A percentile compares a stretch with the other conserved stretches of the same genome.
Evolutionary conservation across 176 grass and related monocot genomes (phyloP).

Genomic region (Thalia dealbata): DNA sequence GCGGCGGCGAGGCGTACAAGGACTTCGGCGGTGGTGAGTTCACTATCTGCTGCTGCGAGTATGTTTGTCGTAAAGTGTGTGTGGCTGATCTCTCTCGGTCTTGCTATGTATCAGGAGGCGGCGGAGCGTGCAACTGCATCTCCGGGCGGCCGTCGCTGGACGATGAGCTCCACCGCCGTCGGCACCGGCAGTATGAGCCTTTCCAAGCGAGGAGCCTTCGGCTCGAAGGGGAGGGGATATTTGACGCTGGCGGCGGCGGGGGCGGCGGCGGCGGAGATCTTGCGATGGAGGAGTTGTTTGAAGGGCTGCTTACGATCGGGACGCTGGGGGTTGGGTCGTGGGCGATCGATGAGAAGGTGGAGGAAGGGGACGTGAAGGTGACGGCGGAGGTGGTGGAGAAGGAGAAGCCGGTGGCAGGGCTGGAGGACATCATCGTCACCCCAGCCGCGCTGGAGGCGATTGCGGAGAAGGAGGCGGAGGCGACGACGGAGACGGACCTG

Average conservation of each 20-base stretch:
- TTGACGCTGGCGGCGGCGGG: slow-evolving; percentile 5
- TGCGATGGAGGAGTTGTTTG: slow-evolving; percentile 7
- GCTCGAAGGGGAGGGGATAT: slow-evolving; percentile 16
- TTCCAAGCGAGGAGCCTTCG: slow-evolving; percentile 4
- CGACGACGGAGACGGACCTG: slow-evolving; percentile 73
- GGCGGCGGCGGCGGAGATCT: not conserved
- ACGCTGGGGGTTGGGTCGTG: slow-evolving; percentile 24
- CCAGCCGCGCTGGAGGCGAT: slow-evolving; percentile 44
- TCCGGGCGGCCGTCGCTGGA: slow-evolving; percentile 37
- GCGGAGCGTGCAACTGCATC: slow-evolving; percentile 36
- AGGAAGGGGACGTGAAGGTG: not conserved
- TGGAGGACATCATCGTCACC: not conserved
- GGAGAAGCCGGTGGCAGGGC: not conserved
- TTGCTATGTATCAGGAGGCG: slow-evolving; percentile 42
- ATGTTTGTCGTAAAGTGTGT: too few species aligned
- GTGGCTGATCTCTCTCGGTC: too few species aligned
- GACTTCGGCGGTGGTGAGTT: slow-evolving; percentile 45
- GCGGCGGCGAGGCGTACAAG: slow-evolving; percentile 59
- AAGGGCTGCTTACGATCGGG: slow-evolving; percentile 28
- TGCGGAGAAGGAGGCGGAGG: slow-evolving; percentile 58
- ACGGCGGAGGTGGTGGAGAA: not conserved
- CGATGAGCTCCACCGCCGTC: slow-evolving; percentile 33
- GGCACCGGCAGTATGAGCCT: not conserved
- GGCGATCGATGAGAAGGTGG: not conserved
- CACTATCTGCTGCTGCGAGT: too few species aligned